These are phyloP conservation scores for Hymenoscyphus albidus DNA, from an alignment of 2,329 filamentous ascomycete genomes.

Conservation along the genomic window DNA sequence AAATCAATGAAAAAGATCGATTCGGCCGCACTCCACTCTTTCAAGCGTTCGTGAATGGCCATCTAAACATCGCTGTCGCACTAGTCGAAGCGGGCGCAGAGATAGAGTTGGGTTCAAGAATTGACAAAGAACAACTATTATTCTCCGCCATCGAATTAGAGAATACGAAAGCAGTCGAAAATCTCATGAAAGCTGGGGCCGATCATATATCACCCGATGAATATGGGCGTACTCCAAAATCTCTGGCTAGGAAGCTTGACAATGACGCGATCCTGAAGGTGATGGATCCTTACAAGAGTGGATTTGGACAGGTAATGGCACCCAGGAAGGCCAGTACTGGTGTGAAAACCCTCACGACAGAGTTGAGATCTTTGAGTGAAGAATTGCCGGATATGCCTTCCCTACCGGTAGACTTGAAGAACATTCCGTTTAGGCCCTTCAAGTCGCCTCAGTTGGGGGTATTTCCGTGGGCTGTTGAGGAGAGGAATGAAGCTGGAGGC, in stretches of 20 bases:
- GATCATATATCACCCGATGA: constrained; percentile 20
- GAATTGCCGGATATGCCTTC: neutral
- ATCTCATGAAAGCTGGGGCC: constrained; percentile 14
- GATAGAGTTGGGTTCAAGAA: constrained; percentile 3
- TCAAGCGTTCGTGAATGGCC: constrained; percentile 10
- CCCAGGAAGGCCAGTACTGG: constrained; percentile 1
- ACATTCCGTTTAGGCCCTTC: neutral
- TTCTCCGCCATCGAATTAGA: constrained; percentile 17
- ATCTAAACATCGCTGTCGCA: constrained; percentile 8
- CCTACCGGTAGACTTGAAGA: neutral
- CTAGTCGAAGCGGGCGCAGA: constrained; percentile 18
- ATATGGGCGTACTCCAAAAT: constrained; percentile 16
- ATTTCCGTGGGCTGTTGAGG: neutral
- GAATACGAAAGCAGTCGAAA: constrained; percentile 10
- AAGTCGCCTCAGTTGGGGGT: neutral
- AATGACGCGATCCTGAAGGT: constrained; percentile 9
- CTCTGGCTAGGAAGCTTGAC: constrained; percentile 10
- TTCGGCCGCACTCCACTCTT: constrained; percentile 15
- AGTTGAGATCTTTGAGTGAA: neutral
- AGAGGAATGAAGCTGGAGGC: neutral
- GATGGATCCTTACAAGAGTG: constrained; percentile 9
- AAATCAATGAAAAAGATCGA: constrained; percentile 14
- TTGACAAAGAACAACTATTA: constrained; percentile 14
- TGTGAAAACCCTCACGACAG: neutral
- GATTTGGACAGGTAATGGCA: neutral